These are phyloP conservation scores for Pichia kudriavzevii DNA, from an alignment of 1,139 yeast genomes.

Conservation along the genomic window DNA sequence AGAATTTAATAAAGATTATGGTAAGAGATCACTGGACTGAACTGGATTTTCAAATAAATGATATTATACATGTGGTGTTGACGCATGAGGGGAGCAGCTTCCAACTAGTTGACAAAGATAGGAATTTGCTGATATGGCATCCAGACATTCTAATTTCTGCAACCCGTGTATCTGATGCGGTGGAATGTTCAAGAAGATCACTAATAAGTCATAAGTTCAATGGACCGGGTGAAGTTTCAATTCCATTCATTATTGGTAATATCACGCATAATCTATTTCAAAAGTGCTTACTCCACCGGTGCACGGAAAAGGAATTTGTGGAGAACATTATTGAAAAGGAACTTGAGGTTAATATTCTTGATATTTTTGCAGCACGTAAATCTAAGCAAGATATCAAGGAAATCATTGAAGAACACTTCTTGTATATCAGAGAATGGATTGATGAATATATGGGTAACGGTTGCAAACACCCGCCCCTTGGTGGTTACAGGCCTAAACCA, in stretches of 20 bases:
- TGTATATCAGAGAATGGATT: conserved; percentile 61
- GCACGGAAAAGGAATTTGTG: conserved; percentile 41
- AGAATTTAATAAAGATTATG: conserved; percentile 34
- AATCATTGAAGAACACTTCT: conserved; percentile 45
- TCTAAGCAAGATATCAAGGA: conserved; percentile 39
- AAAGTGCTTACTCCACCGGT: conserved; percentile 42
- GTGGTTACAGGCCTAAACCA: conserved; percentile 20
- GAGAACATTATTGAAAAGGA: conserved; percentile 37
- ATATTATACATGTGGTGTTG: conserved; percentile 52
- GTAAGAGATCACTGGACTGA: conserved; percentile 33
- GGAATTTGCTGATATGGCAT: conserved; percentile 62
- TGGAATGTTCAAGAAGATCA: conserved; percentile 65
- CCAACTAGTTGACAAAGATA: conserved; percentile 44
- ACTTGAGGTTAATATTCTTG: conserved; percentile 38
- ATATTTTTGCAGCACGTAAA: conserved; percentile 52
- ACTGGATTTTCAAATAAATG: conserved; percentile 37
- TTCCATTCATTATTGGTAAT: conserved; percentile 66
- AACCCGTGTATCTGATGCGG: conserved; percentile 71
- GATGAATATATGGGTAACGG: conserved; percentile 32
- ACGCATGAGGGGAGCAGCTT: conserved; percentile 32
- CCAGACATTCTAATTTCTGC: conserved; percentile 82
- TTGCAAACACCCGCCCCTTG: too few species aligned
- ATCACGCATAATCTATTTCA: conserved; percentile 79
- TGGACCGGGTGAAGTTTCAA: conserved; percentile 48
- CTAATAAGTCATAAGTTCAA: conserved; percentile 49